Base-by-base conservation (phyloP, 2,329 filamentous ascomycete genomes). In the Diaporthe capsici region DNA sequence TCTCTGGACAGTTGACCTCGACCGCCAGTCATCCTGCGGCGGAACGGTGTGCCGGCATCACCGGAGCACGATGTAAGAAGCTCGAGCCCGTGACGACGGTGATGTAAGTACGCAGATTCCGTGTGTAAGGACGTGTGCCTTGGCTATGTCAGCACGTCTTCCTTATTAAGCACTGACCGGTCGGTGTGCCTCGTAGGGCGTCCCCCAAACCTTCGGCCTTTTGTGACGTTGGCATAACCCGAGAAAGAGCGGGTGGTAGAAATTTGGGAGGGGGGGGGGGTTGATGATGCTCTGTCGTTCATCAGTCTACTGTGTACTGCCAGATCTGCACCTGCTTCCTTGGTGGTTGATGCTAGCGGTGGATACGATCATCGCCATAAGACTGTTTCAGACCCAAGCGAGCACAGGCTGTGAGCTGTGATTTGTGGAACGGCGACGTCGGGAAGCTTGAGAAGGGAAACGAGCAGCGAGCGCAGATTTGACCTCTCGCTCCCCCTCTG, bases 331-430 rank as follows among this genome's bases (percentile, higher is more conserved):
- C 49, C 51, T 31, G 17, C 34, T 15, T 51, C 72, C 71, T 53
- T 31, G 47, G 51, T 37, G 22, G 17, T 37, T 34, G 42, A 39
- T 53, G 58, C 47, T 51, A 53, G 20, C 34, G 42, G 65, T 70
- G 60, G 57, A 60, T 76, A 61, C 39, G 75, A 72, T 76, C 61
- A 57, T 68, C 68, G 44, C 68, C 61, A 71, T 71, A 72, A 73
- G 75, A 75, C 68, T 76, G 75, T 76, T 76, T 76, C 75, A 75
- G 73, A 57, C 60, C 55, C 61, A 76, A 76, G 75, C 75, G 75
- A 75, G 73, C 53, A 58, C 67, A 57, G 70, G 70, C 68, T 63
- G 68, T 49, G 34, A 57, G 34, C 39, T 73, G 70, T 73, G 70
- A 63, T 72, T 75, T 65, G 75, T 75, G 73, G 61, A 63, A 76